Evolutionary conservation across 2,329 filamentous ascomycete species (phyloP), one percentile per base, ranked within the genome.

Genomic region (Gaeumannomyces tritici): DNA sequence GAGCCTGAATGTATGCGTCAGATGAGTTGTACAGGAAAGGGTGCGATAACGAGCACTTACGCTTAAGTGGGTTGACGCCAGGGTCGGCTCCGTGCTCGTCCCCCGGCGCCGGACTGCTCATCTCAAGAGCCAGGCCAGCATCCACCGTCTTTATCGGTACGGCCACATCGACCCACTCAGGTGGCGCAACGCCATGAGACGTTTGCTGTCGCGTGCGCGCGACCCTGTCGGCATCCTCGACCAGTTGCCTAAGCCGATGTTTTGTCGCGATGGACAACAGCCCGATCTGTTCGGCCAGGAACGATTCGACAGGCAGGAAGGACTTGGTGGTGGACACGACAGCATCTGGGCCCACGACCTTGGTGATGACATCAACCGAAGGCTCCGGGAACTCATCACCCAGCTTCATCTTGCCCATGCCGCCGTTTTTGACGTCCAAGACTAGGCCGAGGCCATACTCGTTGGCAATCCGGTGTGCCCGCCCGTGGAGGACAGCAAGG

Each of bases 221-320:
- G 57, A 96, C 76, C 12, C 82, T 81, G 62, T 87, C 84, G 13
- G 91, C 87, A 68, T 96, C 92, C 70, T 93, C 89, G 4, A 97
- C 71, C 33, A 97, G 75, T 15, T 86, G 84, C 61, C 90, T 83
- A 51, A 97, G 69, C 31, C 91, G 84, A 68, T 96, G 89, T 71
- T 93, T 91, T 12, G 91, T 87, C 24, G 90, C 90, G 63, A 97
- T 82, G 7, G 91, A 95, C 63, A 97, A 73, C 21, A 97, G 79
- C 29, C 90, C 89, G 57, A 97, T 76, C 67, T 97, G 89, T 65
- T 96, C 92, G 18, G 89, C 88, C 42, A 96, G 78, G 62, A 84
- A 86, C 1, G 90, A 85, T 56, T 92, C 89, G 47, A 89, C 86
- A 0, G 95, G 83, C 51, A 96, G 83, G 62, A 89, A 91, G 26